Percentiles rank a stretch among this genome's conserved stretches.
Evolutionary conservation across 371 early-diverging fungal genomes (phyloP).

Genomic region (Mucor lusitanicus): DNA sequence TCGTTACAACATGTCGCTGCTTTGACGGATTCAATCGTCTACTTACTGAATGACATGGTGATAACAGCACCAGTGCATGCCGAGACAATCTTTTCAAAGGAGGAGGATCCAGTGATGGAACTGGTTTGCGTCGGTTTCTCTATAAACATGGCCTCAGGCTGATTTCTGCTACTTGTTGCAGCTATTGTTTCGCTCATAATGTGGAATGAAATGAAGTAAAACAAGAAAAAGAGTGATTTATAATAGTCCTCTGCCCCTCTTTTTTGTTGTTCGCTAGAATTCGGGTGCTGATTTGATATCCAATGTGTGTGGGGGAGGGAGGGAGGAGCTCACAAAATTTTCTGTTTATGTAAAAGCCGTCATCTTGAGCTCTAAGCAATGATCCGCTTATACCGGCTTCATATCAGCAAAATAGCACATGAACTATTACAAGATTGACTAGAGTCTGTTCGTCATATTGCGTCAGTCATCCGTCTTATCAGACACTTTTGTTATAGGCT

Average conservation of each 20-base stretch:
- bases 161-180: neutral
- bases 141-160: neutral
- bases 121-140: neutral
- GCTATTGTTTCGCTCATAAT: neutral
- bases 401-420: too few species aligned
- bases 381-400: too few species aligned
- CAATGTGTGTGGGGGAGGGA: neutral
- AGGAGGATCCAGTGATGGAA: conserved; percentile 17
- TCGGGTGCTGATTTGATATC: neutral
- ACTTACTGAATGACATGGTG: conserved; percentile 46
- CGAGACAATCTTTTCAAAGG: conserved; percentile 42
- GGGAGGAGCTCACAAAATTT: neutral
- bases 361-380: neutral
- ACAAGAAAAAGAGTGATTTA: neutral
- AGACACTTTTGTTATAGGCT: too few species aligned
- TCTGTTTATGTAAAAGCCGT: neutral
- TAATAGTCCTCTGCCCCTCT: neutral
- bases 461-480: too few species aligned
- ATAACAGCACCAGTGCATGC: conserved; percentile 45
- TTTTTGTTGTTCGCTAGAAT: neutral
- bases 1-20: conserved; percentile 20
- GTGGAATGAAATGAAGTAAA: neutral
- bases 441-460: too few species aligned
- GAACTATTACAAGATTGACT: too few species aligned
- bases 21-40: neutral